These are phyloP conservation scores for Aspergillus coremiiformis DNA, from an alignment of 495 filamentous ascomycete genomes.

Conservation along the genomic window DNA sequence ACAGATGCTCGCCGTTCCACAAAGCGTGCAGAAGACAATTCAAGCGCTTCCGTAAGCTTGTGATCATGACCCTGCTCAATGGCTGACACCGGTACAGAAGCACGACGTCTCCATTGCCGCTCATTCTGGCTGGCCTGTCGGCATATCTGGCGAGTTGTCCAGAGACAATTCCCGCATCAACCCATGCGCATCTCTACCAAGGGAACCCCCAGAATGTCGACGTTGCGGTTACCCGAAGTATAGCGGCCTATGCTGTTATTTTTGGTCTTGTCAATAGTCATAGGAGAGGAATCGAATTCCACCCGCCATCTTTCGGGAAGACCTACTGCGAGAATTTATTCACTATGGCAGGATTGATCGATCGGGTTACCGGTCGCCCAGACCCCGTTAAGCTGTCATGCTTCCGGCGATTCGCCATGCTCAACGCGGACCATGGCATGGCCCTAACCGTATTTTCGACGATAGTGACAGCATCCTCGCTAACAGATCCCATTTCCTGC, in stretches of 20 bases:
- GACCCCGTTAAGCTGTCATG: constrained; percentile 21
- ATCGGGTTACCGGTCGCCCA: constrained; percentile 8
- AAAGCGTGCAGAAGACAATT: constrained; percentile 20
- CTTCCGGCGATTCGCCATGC: constrained; percentile 29
- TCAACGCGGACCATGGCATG: constrained; percentile 33
- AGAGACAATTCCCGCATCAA: constrained; percentile 18
- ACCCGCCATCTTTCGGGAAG: constrained; percentile 8
- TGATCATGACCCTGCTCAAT: not conserved
- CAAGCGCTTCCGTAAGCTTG: constrained; percentile 23
- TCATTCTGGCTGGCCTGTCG: constrained; percentile 29
- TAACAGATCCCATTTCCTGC: constrained; percentile 33
- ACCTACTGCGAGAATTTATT: constrained; percentile 32
- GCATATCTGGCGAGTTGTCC: constrained; percentile 23
- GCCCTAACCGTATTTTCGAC: constrained; percentile 27
- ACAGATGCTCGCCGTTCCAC: constrained; percentile 24
- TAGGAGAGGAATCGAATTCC: constrained; percentile 19
- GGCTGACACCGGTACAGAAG: constrained; percentile 8
- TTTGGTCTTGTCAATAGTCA: constrained; percentile 26
- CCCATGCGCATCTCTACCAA: constrained; percentile 23
- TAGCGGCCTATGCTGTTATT: constrained; percentile 28
- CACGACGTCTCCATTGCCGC: constrained; percentile 21
- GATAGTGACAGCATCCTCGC: constrained; percentile 27
- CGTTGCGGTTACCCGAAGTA: constrained; percentile 19
- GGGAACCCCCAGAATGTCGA: constrained; percentile 16
- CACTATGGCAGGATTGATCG: constrained; percentile 24